Evolutionary conservation across 805 yeast species (phyloP), one percentile per base, ranked within the genome.

Genomic region (Blastobotrys americana): DNA sequence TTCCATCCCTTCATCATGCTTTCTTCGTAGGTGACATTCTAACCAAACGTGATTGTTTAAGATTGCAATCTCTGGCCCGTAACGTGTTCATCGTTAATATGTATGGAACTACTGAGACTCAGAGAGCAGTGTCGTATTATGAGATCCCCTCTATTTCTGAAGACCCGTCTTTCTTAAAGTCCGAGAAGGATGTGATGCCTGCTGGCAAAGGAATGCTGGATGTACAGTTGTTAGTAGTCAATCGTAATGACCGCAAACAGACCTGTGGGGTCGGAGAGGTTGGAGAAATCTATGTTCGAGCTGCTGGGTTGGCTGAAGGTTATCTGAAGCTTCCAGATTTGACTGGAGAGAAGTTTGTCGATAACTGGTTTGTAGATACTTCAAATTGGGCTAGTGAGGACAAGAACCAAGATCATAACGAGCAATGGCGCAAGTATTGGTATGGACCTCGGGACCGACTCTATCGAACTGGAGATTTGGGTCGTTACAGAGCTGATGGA

Each of bases 71-170:
- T 1, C 73, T 93, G 56, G 97, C 97, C 10, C 80, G 80, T 61
- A 90, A 93, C 58, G 94, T 86, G 44, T 71, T 66, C 61, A 90
- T 93, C 59, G 94, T 93, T 54, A 93, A 93, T 68, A 93, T 93
- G 99, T 93, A 93, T 64, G 99, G 99, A 59, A 93, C 99, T 34
- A 93, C 99, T 8, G 99, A 93, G 66, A 93, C 99, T 13, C 99
- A 94, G 71, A 78, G 99, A 61, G 93, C 99, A 1, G 99, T 93
- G 20, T 89, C 97, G 0, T 93, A 77, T 67, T 94, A 78, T 67
- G 94, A 87, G 63, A 90, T 94, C 50, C 79, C 85, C 36, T 78
- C 94, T 22, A 73, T 86, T 53, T 61, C 73, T 18, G 60, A 72
- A 37, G 88, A 89, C 62, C 74, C 90, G 19, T 67, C 75, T 19